Evolutionary conservation across 176 grass and related monocot genomes (phyloP).

Genomic region (Oryza rufipogon): DNA sequence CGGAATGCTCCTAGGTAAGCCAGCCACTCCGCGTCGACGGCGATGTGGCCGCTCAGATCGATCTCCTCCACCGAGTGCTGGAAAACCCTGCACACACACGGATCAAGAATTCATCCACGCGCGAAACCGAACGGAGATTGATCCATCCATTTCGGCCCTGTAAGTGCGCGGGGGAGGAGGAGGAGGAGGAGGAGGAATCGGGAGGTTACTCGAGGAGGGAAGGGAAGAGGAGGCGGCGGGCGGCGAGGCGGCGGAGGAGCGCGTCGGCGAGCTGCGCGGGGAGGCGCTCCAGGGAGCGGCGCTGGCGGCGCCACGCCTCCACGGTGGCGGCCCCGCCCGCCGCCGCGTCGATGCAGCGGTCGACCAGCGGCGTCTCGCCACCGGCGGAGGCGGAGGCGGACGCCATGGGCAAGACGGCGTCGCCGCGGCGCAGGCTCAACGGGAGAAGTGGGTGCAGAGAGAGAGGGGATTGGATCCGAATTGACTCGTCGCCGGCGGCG

Average conservation of each 20-base stretch:
- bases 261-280: constrained; percentile 68
- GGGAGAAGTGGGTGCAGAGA: not conserved
- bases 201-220: constrained; percentile 77
- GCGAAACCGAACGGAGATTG: not conserved
- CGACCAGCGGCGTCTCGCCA: constrained; percentile 37
- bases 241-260: constrained; percentile 69
- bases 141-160: not conserved
- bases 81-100: constrained; percentile 59
- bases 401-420: constrained; percentile 29
- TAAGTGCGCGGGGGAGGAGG: not conserved
- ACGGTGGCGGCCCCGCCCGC: constrained; percentile 49
- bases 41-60: constrained; percentile 58
- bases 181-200: not conserved
- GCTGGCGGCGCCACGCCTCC: constrained; percentile 83
- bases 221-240: constrained; percentile 67
- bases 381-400: not conserved
- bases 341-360: constrained; percentile 69
- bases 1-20: constrained; percentile 81
- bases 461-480: no score
- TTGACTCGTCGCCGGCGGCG: no score
- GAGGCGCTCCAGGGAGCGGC: constrained; percentile 79
- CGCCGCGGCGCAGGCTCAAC: no score
- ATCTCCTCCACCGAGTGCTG: constrained; percentile 63
- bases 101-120: not conserved
- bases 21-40: constrained; percentile 75